Evolutionary conservation across 2,329 filamentous ascomycete genomes (phyloP), one percentile per base, ranked within the genome.

Genomic region (Neurospora sp.): DNA sequence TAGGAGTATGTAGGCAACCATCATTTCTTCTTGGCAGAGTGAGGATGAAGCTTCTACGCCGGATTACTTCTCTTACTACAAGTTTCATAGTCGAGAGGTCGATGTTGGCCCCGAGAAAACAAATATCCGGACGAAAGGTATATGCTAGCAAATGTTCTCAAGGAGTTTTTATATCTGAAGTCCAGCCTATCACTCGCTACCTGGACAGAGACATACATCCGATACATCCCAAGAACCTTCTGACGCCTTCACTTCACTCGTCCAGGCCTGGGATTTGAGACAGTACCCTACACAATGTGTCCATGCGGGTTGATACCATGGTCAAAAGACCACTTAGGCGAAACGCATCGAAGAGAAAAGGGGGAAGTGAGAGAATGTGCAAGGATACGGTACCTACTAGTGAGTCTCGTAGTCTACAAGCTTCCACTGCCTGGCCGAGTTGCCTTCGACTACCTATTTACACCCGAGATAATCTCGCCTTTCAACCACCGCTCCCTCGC

Each of bases 261-360:
- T 13, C 2, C 10, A 46, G 10, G 43, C 43, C n/a, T 46, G 10
- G 1, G 10, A 23, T 23, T 46, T 23, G 4, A 9, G 19, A 46
- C 10, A 46, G 4, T 13, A 46, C 0, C 4, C 13, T 23, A 0
- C 2, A 52, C 10, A 1, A 3, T 1, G 0, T 5, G 1, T 13
- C 43, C 19, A 52, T 7, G 4, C 0, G 10, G 19, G 5, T 13
- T 13, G 0, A 13, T 13, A 3, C 1, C 5, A 23, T 7, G 19
- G 43, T 52, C 43, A 52, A 1, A 19, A 23, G 43, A 1, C 43
- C 2, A 23, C 10, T 9, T 0, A 23, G 5, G 1, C 1, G 2
- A 13, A 46, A 46, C 1, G n/a, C 23, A 1, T 7, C 2, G 4
- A 9, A 0, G 10, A 3, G 10, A 1, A 19, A 23, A 5, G 1